These are phyloP conservation scores for Plasmodium ovale DNA, from an alignment of 169 alveolate genomes.

Conservation along the genomic window DNA sequence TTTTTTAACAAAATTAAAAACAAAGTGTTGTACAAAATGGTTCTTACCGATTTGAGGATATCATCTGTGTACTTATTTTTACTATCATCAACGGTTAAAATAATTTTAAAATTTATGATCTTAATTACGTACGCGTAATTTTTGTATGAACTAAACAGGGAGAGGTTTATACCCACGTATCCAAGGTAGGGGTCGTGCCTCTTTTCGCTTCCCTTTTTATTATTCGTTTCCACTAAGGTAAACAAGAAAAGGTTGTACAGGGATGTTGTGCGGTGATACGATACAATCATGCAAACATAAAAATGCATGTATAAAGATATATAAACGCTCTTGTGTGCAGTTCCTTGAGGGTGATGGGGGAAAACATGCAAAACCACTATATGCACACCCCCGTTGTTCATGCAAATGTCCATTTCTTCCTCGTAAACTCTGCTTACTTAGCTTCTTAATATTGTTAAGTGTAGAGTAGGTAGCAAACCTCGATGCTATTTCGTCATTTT, in stretches of 20 bases:
- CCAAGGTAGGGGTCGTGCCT: constrained; percentile 57
- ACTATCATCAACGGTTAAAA: constrained; percentile 40
- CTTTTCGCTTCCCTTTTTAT: constrained; percentile 38
- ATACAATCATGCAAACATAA: not conserved
- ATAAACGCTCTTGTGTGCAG: not conserved
- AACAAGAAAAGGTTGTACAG: not conserved
- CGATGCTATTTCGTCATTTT: constrained; percentile 47
- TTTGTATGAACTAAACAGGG: constrained; percentile 65
- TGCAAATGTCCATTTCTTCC: not conserved
- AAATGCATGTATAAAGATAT: not conserved
- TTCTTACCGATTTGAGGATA: constrained; percentile 27
- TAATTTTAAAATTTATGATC: constrained; percentile 37
- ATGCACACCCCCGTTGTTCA: not conserved
- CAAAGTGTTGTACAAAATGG: not conserved
- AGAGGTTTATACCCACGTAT: constrained; percentile 58
- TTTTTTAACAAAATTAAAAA: too few species aligned
- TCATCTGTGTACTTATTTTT: constrained; percentile 63
- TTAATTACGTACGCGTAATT: constrained; percentile 52
- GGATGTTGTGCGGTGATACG: not conserved
- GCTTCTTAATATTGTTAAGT: constrained; percentile 31
- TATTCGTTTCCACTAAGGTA: constrained; percentile 24
- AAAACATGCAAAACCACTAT: too few species aligned
- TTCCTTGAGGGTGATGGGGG: too few species aligned
- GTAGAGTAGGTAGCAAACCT: constrained; percentile 41
- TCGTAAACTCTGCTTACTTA: constrained; percentile 21